These are phyloP conservation scores for Chenopodium quinoa DNA, from an alignment of 148 eudicot genomes.

Conservation along the genomic window DNA sequence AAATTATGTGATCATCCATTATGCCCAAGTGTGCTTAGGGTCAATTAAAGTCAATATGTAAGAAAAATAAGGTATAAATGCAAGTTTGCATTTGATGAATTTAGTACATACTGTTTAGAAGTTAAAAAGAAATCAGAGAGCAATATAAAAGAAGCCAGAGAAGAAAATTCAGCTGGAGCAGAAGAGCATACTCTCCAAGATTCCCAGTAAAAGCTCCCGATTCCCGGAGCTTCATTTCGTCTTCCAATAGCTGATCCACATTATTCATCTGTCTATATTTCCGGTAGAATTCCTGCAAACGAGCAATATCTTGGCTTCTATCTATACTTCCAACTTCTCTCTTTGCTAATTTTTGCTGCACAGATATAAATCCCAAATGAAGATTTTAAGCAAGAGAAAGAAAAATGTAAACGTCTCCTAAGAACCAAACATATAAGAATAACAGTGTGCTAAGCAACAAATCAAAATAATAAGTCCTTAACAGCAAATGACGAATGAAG, in stretches of 20 bases:
- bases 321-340: constrained; percentile 90
- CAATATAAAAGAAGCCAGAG: not conserved
- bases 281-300: constrained; percentile 78
- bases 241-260: constrained; percentile 80
- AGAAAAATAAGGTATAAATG: no score
- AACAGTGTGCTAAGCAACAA: not conserved
- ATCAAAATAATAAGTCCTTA: not conserved
- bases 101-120: not conserved
- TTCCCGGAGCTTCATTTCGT: constrained; percentile 87
- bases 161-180: not conserved
- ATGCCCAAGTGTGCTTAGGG: not conserved
- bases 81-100: not conserved
- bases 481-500: not conserved
- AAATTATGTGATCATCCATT: not conserved
- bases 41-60: no score
- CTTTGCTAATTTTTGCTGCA: constrained; percentile 96
- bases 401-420: not conserved
- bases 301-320: constrained; percentile 92
- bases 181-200: constrained; percentile 78
- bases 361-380: constrained; percentile 3
- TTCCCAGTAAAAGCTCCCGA: constrained; percentile 76
- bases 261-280: constrained; percentile 66
- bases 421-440: not conserved
- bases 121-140: not conserved
- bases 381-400: not conserved